phyloP scores from a whole-genome alignment of 306 rosid genomes.

The Psophocarpus tetragonolobus region DNA sequence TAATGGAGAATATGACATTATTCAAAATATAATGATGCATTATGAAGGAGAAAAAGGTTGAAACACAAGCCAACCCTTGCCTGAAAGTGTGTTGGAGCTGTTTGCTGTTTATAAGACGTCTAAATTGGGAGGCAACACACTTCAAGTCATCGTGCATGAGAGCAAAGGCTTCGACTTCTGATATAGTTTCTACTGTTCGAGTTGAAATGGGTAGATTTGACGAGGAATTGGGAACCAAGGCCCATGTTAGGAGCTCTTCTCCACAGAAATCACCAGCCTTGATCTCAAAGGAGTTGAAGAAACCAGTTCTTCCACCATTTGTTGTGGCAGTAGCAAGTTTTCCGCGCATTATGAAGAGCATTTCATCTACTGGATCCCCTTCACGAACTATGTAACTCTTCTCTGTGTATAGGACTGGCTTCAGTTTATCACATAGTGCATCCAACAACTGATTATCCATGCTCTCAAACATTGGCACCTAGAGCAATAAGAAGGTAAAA shows the following conservation, averaged over 20 bases:
- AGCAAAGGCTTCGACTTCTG: slow-evolving; percentile 93
- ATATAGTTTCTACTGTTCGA: slow-evolving; percentile 63
- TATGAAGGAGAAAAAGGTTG: neutral
- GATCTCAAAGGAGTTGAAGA: slow-evolving; percentile 54
- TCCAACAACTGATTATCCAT: slow-evolving; percentile 78
- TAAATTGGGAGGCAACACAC: slow-evolving; percentile 70
- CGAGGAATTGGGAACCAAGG: slow-evolving; percentile 65
- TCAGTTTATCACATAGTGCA: slow-evolving; percentile 73
- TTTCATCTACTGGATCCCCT: slow-evolving; percentile 92
- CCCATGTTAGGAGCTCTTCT: slow-evolving; percentile 96
- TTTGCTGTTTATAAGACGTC: slow-evolving; percentile 60
- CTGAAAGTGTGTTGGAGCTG: slow-evolving; percentile 74
- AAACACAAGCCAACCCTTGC: slow-evolving; percentile 43
- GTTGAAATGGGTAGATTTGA: slow-evolving; percentile 74
- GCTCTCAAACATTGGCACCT: slow-evolving; percentile 76
- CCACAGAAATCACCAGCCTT: slow-evolving; percentile 93
- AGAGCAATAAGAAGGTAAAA: neutral
- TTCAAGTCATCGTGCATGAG: slow-evolving; percentile 73
- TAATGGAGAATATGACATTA: neutral
- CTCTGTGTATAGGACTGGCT: slow-evolving; percentile 73
- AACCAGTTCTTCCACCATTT: slow-evolving; percentile 77
- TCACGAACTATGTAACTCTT: slow-evolving; percentile 65
- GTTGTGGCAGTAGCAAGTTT: slow-evolving; percentile 56
- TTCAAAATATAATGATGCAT: neutral
- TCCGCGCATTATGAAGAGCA: slow-evolving; percentile 89